Conservation (phyloP, 1,284 basidiomycete species). For the Sporisorium iseilematis-ciliati region DNA sequence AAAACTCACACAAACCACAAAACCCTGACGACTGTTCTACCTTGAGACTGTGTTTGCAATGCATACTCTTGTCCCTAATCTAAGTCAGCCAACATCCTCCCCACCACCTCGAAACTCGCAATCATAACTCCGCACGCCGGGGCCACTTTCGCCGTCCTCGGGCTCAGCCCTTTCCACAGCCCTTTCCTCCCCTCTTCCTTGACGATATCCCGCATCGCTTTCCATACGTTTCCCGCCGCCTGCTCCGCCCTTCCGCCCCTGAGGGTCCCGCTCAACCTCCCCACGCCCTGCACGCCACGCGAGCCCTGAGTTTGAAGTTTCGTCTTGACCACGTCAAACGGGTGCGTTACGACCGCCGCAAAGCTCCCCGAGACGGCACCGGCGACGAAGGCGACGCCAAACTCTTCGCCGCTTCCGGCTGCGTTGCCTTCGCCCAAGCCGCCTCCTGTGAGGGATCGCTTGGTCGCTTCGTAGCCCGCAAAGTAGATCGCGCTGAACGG, state of each 20-base stretch:
- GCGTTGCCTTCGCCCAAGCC: constrained; percentile 70
- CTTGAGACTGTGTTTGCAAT: too few species aligned
- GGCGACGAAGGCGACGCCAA: constrained; percentile 82
- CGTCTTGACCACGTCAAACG: constrained; percentile 97
- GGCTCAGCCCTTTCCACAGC: constrained; percentile 85
- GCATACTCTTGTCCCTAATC: constrained; percentile 11
- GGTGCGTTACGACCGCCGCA: constrained; percentile 89
- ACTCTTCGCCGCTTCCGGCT: constrained; percentile 73
- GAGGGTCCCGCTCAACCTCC: constrained; percentile 8
- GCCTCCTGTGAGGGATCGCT: constrained; percentile 65
- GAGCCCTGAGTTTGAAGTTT: constrained; percentile 76
- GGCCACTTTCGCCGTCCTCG: constrained; percentile 93
- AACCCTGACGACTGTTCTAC: too few species aligned
- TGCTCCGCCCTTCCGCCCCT: not conserved
- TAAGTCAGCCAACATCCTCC: constrained; percentile 46
- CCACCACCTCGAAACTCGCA: constrained; percentile 85
- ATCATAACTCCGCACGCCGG: constrained; percentile 99
- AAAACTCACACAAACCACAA: too few species aligned
- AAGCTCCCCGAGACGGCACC: constrained; percentile 76
- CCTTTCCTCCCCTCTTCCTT: constrained; percentile 82
- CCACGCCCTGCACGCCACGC: not conserved
- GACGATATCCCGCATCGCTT: constrained; percentile 78
- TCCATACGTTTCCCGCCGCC: constrained; percentile 11
- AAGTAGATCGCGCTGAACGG: constrained; percentile 96
- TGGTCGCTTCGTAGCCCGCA: constrained; percentile 72